phyloP scores from a whole-genome alignment of 2,329 filamentous ascomycete genomes.

The Beauveria sp. region DNA sequence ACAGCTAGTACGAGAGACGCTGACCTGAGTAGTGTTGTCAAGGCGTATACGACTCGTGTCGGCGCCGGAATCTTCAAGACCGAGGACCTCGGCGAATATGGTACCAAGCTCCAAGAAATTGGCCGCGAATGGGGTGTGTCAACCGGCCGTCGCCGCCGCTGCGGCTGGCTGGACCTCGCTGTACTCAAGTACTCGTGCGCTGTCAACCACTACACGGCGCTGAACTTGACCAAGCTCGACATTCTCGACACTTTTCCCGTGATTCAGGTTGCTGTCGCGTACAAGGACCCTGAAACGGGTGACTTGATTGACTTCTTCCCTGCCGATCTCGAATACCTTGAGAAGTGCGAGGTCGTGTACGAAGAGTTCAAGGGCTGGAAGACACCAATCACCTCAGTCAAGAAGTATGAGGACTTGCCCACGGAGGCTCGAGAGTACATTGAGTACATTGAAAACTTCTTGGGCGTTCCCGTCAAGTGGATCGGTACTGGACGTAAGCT shows the following conservation, averaged over 20 bases:
- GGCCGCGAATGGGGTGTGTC: conserved; percentile 37
- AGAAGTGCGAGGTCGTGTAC: conserved; percentile 57
- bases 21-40: not conserved
- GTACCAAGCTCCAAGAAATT: conserved; percentile 39
- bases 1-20: not conserved
- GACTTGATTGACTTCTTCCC: conserved; percentile 46
- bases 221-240: conserved; percentile 48
- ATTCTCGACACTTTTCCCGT: conserved; percentile 66
- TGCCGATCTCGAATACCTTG: conserved; percentile 51
- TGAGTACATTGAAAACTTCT: conserved; percentile 57
- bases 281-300: conserved; percentile 36
- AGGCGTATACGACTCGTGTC: conserved; percentile 47
- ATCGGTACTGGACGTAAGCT: conserved; percentile 50
- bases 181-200: conserved; percentile 55
- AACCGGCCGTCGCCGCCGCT: conserved; percentile 54
- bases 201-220: conserved; percentile 59
- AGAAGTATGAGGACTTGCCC: conserved; percentile 56
- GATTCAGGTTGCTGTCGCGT: conserved; percentile 68
- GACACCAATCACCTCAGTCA: conserved; percentile 51
- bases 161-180: conserved; percentile 57
- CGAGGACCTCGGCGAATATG: conserved; percentile 42
- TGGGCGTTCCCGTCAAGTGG: conserved; percentile 55
- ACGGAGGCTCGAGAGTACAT: conserved; percentile 58
- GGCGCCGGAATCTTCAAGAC: conserved; percentile 60
- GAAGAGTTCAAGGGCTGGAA: conserved; percentile 65